phyloP scores from a whole-genome alignment of 805 yeast genomes.

The Ogataea chonburiensis region DNA sequence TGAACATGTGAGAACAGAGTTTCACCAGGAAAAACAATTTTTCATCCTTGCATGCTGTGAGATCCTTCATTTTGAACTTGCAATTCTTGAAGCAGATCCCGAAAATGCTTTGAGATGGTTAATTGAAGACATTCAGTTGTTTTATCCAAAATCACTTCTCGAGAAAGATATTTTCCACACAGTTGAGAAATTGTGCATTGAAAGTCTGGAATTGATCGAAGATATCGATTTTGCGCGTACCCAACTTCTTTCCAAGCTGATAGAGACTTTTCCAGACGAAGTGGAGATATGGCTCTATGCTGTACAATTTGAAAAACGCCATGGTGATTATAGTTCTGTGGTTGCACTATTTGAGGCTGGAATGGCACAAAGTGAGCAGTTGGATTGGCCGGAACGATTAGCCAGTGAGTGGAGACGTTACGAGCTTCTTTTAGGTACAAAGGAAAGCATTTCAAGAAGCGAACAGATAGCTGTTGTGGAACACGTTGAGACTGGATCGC shows the following conservation, averaged over 20 bases:
- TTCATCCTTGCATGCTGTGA: not conserved
- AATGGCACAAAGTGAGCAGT: constrained; percentile 20
- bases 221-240: constrained; percentile 31
- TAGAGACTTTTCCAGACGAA: constrained; percentile 28
- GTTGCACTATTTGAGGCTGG: constrained; percentile 36
- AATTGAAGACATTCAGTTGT: constrained; percentile 22
- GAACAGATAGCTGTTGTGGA: not conserved
- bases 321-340: constrained; percentile 29
- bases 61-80: constrained; percentile 11
- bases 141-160: constrained; percentile 30
- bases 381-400: constrained; percentile 54
- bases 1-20: constrained; percentile 2
- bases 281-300: constrained; percentile 49
- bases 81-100: constrained; percentile 6
- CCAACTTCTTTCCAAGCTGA: constrained; percentile 6
- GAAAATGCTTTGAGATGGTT: constrained; percentile 11
- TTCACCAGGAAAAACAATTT: not conserved
- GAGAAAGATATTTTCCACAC: constrained; percentile 40
- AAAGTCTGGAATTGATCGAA: constrained; percentile 34
- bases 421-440: constrained; percentile 37
- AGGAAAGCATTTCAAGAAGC: constrained; percentile 9
- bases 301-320: constrained; percentile 38
- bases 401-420: constrained; percentile 43
- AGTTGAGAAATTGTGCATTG: constrained; percentile 42
- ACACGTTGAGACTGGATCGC: not conserved